Evolutionary conservation across 768 basidiomycete genomes (phyloP).

Genomic region (Podaxis carcinomalis): DNA sequence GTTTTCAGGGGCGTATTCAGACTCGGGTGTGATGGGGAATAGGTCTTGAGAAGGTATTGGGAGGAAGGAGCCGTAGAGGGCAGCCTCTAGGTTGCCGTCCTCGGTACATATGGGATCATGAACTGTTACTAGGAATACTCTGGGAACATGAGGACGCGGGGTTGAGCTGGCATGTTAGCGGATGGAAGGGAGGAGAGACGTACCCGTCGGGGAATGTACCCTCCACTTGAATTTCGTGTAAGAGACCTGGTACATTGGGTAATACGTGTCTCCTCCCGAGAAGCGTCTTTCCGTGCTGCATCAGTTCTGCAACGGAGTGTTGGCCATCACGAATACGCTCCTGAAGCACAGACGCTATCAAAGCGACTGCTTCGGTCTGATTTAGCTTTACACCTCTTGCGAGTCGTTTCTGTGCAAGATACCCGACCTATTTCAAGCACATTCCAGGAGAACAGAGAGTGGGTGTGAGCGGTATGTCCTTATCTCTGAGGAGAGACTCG

Average conservation of each 20-base stretch:
- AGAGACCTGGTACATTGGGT: constrained; percentile 65
- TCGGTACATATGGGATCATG: constrained; percentile 92
- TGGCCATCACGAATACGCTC: constrained; percentile 91
- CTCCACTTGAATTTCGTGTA: constrained; percentile 92
- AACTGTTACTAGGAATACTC: constrained; percentile 94
- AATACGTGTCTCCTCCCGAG: constrained; percentile 89
- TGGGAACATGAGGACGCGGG: constrained; percentile 19
- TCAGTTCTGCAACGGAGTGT: constrained; percentile 83
- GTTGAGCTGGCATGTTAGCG: neutral
- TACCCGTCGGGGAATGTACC: constrained; percentile 89
- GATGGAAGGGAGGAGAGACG: constrained; percentile 14
- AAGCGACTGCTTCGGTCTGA: constrained; percentile 79
- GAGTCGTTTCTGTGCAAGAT: constrained; percentile 89
- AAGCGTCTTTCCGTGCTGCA: constrained; percentile 87
- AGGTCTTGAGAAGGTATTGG: constrained; percentile 63
- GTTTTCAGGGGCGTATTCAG: constrained; percentile 46
- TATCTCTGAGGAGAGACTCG: constrained; percentile 15
- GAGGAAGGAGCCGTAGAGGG: constrained; percentile 92
- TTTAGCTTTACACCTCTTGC: constrained; percentile 91
- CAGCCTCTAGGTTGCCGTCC: constrained; percentile 70
- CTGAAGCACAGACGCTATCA: constrained; percentile 90
- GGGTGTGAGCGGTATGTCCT: neutral
- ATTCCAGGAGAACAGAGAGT: neutral
- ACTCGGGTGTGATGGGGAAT: constrained; percentile 56
- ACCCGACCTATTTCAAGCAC: constrained; percentile 55